These are phyloP conservation scores for Ogataea naganishii DNA, from an alignment of 805 yeast species.

Conservation along the genomic window DNA sequence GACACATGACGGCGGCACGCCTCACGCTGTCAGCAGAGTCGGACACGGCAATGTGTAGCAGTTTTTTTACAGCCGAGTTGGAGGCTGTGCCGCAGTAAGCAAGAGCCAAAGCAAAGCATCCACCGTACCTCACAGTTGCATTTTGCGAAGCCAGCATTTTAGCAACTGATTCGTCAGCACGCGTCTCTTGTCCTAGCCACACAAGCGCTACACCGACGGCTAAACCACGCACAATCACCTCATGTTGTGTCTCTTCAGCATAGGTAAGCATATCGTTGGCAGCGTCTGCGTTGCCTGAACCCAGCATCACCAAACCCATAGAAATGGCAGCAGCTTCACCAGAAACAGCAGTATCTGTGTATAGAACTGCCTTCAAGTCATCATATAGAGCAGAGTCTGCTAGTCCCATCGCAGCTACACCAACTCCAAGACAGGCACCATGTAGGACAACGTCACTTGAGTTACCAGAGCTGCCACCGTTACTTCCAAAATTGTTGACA, in stretches of 20 bases:
- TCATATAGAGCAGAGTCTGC: constrained; percentile 68
- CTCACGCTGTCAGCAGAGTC: constrained; percentile 95
- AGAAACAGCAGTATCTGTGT: constrained; percentile 85
- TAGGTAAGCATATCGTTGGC: constrained; percentile 76
- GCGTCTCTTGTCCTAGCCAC: constrained; percentile 77
- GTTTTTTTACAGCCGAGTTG: constrained; percentile 74
- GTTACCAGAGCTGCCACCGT: constrained; percentile 22
- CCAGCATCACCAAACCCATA: constrained; percentile 94
- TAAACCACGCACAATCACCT: constrained; percentile 87
- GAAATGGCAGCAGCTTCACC: constrained; percentile 96
- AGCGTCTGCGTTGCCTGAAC: constrained; percentile 68
- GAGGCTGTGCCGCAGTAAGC: constrained; percentile 97
- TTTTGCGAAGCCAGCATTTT: constrained; percentile 66
- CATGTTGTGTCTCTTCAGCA: constrained; percentile 94
- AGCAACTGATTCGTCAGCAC: constrained; percentile 63
- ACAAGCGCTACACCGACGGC: constrained; percentile 84
- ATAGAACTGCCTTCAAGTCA: constrained; percentile 73
- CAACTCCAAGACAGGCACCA: constrained; percentile 93
- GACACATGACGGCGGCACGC: constrained; percentile 86
- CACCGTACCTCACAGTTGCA: constrained; percentile 88
- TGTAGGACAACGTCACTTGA: constrained; percentile 81
- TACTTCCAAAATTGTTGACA: too few species aligned
- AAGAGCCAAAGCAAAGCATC: constrained; percentile 86
- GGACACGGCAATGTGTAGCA: constrained; percentile 90
- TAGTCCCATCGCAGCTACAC: constrained; percentile 95